phyloP scores from a whole-genome alignment of 1,284 basidiomycete genomes.

The Phellopilus nigrolimitatus region DNA sequence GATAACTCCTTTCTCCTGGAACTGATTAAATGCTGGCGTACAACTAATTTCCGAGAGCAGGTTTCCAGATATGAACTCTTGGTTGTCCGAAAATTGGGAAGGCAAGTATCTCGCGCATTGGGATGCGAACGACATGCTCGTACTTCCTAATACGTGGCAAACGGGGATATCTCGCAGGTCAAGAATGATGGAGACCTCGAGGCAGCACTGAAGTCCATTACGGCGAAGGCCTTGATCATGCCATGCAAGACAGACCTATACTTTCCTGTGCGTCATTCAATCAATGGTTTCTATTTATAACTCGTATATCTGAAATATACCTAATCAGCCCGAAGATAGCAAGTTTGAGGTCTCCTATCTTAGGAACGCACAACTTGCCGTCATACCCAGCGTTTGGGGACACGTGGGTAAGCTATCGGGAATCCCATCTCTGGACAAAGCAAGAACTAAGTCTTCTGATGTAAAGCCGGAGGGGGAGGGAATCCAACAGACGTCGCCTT shows the following conservation, averaged over 20 bases:
- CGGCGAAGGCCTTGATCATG: conserved; percentile 31
- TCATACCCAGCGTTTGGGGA: conserved; percentile 31
- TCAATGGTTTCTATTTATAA: not conserved
- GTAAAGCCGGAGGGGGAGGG: conserved; percentile 28
- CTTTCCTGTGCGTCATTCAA: conserved; percentile 27
- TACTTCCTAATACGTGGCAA: conserved; percentile 37
- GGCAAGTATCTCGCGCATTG: conserved; percentile 31
- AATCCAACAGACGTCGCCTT: conserved; percentile 28
- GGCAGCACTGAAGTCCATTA: conserved; percentile 28
- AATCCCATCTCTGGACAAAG: not conserved
- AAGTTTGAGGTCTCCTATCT: conserved; percentile 27
- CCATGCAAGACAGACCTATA: conserved; percentile 33
- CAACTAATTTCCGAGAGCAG: conserved; percentile 20
- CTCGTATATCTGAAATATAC: not conserved
- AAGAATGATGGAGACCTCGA: conserved; percentile 28
- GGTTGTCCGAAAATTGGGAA: conserved; percentile 35
- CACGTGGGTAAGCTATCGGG: conserved; percentile 23
- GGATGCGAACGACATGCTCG: conserved; percentile 39
- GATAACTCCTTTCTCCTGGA: no score
- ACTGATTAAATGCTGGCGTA: not conserved
- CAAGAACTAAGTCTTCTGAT: not conserved
- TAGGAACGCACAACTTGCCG: conserved; percentile 26
- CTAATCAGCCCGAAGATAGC: conserved; percentile 30
- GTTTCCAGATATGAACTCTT: conserved; percentile 31
- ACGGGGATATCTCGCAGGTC: conserved; percentile 35